A percentile compares a stretch with the other conserved stretches of the same genome.
Evolutionary conservation across 306 rosid species (phyloP).

Genomic region (Trifolium repens): DNA sequence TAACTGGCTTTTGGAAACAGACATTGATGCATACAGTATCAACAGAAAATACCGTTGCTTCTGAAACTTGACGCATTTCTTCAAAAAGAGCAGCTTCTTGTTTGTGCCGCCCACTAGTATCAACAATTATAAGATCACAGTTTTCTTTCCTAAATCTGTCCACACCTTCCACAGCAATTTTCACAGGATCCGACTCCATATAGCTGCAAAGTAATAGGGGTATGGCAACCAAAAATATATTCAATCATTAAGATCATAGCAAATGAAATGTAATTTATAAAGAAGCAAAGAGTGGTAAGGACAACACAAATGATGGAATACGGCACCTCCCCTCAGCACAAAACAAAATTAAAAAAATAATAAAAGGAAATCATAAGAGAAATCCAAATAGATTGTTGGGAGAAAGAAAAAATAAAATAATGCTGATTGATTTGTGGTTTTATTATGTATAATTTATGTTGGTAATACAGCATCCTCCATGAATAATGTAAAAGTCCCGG

Average conservation of each 20-base stretch:
- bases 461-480: background rate
- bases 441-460: background rate
- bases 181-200: constrained; percentile 80
- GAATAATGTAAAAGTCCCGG: constrained; percentile 1
- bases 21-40: constrained; percentile 14
- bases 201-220: constrained; percentile 55
- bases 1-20: background rate
- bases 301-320: constrained; percentile 1
- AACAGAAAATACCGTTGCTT: constrained; percentile 73
- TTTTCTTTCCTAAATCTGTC: constrained; percentile 81
- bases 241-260: constrained; percentile 1
- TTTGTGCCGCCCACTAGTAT: constrained; percentile 88
- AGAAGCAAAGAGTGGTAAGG: constrained; percentile 6
- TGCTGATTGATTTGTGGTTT: constrained; percentile 1
- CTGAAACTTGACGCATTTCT: constrained; percentile 93
- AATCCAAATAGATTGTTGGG: constrained; percentile 23
- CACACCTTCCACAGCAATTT: constrained; percentile 85
- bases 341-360: background rate
- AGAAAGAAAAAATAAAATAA: background rate
- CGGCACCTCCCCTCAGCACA: background rate
- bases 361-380: constrained; percentile 1
- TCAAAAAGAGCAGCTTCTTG: constrained; percentile 92
- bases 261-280: background rate
- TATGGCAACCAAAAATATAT: constrained; percentile 32
- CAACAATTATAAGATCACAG: constrained; percentile 85